Evolutionary conservation across 225 moss, liverwort and hornwort genomes (phyloP).

Genomic region (Bryoerythrophyllum caledonicum): DNA sequence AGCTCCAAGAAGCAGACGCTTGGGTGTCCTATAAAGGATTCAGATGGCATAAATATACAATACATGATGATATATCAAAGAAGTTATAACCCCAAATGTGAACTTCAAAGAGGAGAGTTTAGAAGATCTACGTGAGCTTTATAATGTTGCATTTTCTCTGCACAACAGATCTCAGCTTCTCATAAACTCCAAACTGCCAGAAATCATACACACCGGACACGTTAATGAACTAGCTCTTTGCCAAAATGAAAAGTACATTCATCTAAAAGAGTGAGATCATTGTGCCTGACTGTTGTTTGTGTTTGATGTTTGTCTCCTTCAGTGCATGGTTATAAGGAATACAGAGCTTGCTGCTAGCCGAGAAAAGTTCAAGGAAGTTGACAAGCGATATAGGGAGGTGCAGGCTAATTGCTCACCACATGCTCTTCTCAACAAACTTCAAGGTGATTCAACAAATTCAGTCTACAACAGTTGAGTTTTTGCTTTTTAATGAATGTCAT

Average conservation of each 20-base stretch:
- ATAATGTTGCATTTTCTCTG: constrained; percentile 62
- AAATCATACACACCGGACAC: not conserved
- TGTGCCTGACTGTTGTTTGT: too few species aligned
- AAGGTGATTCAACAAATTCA: too few species aligned
- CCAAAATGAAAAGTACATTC: not conserved
- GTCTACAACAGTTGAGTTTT: too few species aligned
- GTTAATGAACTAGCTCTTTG: not conserved
- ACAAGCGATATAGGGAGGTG: too few species aligned
- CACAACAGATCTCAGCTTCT: constrained; percentile 69
- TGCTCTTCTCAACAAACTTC: too few species aligned
- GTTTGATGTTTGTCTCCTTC: too few species aligned
- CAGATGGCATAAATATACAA: not conserved
- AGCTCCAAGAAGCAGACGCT: constrained; percentile 90
- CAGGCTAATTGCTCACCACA: too few species aligned
- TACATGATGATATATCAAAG: not conserved
- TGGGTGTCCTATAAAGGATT: constrained; percentile 63
- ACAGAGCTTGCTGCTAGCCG: too few species aligned
- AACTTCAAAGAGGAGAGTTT: not conserved
- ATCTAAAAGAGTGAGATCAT: too few species aligned
- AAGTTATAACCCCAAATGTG: not conserved
- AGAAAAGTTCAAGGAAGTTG: too few species aligned
- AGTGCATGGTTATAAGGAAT: too few species aligned
- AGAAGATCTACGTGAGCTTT: constrained; percentile 69
- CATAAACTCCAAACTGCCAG: constrained; percentile 90
- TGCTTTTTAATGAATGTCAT: too few species aligned